A percentile compares a stretch with the other conserved stretches of the same genome.
Evolutionary conservation across 2,329 filamentous ascomycete genomes (phyloP).

Genomic region (Emericellopsis cladophorae): DNA sequence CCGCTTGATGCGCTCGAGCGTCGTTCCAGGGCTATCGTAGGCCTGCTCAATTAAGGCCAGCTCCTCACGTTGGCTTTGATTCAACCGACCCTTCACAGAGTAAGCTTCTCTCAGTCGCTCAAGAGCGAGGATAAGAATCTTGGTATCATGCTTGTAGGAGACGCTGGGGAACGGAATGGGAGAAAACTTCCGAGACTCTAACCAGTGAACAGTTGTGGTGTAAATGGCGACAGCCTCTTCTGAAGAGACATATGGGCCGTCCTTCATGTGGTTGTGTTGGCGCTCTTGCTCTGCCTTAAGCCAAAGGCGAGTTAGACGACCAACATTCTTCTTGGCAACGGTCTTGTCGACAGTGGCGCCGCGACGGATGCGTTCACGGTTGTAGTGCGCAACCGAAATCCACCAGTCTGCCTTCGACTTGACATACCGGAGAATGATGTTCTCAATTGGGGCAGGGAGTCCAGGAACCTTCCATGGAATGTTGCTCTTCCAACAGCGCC

Average conservation of each 20-base stretch:
- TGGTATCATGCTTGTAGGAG: constrained; percentile 98
- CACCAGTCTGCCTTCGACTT: constrained; percentile 99
- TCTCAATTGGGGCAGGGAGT: constrained; percentile 91
- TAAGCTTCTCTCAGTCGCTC: constrained; percentile 91
- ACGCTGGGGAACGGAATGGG: constrained; percentile 98
- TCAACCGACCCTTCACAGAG: constrained; percentile 91
- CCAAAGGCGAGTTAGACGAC: constrained; percentile 88
- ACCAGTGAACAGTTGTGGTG: constrained; percentile 96
- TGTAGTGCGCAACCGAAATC: constrained; percentile 98
- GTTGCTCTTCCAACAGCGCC: constrained; percentile 99
- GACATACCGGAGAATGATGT: constrained; percentile 95
- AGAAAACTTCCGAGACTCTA: constrained; percentile 95
- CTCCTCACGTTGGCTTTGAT: constrained; percentile 96
- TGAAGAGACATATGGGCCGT: constrained; percentile 94
- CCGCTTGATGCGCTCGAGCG: constrained; percentile 89
- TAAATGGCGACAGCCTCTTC: constrained; percentile 98
- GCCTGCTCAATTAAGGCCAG: constrained; percentile 94
- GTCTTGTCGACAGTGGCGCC: constrained; percentile 98
- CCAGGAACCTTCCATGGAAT: constrained; percentile 99
- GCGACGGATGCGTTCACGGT: constrained; percentile 88
- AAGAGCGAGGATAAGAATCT: constrained; percentile 90
- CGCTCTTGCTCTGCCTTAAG: constrained; percentile 96
- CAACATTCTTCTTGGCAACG: constrained; percentile 97
- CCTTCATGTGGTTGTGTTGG: constrained; percentile 99
- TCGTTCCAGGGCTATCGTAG: constrained; percentile 94